Evolutionary conservation across 2,329 filamentous ascomycete genomes (phyloP).

Genomic region (Ambrosiella xylebori): DNA sequence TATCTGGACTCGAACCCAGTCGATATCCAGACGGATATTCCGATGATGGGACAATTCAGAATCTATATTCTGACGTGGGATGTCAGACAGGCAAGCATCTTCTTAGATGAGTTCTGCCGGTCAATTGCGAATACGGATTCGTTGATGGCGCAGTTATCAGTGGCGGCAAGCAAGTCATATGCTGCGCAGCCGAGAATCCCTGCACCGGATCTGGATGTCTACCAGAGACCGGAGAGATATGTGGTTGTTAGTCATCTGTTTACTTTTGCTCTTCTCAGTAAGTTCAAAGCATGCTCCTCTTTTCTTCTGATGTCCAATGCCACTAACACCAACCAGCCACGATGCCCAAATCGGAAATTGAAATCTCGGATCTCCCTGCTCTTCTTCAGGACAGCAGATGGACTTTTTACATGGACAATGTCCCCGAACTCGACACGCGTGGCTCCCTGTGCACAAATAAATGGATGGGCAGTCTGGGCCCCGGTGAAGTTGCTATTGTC

Average conservation of each 20-base stretch:
- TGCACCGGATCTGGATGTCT: slow-evolving; percentile 43
- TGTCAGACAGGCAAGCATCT: slow-evolving; percentile 35
- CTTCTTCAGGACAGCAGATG: slow-evolving; percentile 48
- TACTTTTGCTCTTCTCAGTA: slow-evolving; percentile 52
- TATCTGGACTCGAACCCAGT: slow-evolving; percentile 66
- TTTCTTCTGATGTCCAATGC: not conserved
- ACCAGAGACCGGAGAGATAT: slow-evolving; percentile 50
- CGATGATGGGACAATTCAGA: slow-evolving; percentile 59
- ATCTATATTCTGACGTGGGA: slow-evolving; percentile 55
- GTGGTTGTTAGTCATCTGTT: slow-evolving; percentile 49
- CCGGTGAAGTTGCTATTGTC: slow-evolving; percentile 42
- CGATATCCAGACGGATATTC: slow-evolving; percentile 61
- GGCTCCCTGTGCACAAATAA: slow-evolving; percentile 43
- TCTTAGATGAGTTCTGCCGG: slow-evolving; percentile 42
- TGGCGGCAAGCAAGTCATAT: slow-evolving; percentile 44
- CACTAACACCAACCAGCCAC: slow-evolving; percentile 24
- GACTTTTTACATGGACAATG: slow-evolving; percentile 56
- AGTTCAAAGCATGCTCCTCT: slow-evolving; percentile 17
- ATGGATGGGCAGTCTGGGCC: slow-evolving; percentile 45
- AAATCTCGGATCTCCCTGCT: slow-evolving; percentile 46
- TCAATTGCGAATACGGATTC: slow-evolving; percentile 33
- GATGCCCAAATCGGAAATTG: slow-evolving; percentile 44
- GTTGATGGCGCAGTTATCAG: slow-evolving; percentile 42
- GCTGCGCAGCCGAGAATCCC: slow-evolving; percentile 36
- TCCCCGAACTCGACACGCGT: slow-evolving; percentile 36